A percentile compares a stretch with the other conserved stretches of the same genome.
Conservation (phyloP, 2,329 filamentous ascomycete genomes). For the Verticillium dahliae region DNA sequence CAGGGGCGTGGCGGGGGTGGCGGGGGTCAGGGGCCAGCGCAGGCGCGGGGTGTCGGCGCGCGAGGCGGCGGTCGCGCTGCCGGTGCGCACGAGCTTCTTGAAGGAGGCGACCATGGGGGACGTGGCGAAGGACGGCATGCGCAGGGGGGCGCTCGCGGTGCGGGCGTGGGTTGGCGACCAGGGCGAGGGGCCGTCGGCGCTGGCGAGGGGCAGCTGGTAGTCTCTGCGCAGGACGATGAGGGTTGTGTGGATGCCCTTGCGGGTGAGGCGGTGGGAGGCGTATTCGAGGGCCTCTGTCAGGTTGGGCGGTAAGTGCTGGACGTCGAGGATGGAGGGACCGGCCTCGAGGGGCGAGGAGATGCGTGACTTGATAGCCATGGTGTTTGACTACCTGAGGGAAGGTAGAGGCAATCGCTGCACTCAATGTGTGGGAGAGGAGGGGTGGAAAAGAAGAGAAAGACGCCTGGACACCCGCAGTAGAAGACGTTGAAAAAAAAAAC, state of each 20-base stretch:
- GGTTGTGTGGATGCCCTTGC: constrained; percentile 49
- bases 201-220: constrained; percentile 42
- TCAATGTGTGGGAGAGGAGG: too few species aligned
- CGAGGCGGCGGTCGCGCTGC: background rate
- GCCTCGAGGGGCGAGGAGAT: constrained; percentile 61
- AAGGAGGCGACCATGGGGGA: constrained; percentile 9
- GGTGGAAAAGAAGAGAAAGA: too few species aligned
- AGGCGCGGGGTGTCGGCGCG: background rate
- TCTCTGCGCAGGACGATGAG: constrained; percentile 51
- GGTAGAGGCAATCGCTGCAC: too few species aligned
- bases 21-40: constrained; percentile 36
- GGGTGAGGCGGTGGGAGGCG: constrained; percentile 46
- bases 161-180: constrained; percentile 6
- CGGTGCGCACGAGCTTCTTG: background rate
- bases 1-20: constrained; percentile 20
- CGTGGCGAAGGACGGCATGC: constrained; percentile 3
- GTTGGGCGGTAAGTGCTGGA: constrained; percentile 48
- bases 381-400: background rate
- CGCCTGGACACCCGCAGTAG: background rate
- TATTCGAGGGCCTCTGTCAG: constrained; percentile 52
- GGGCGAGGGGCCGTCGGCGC: constrained; percentile 16
- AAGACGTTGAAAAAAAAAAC: background rate
- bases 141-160: background rate
- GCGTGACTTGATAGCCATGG: constrained; percentile 33
- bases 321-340: constrained; percentile 51